Conservation (phyloP, 192 early-diverging fungal species). For the Ambispora gerdemannii region DNA sequence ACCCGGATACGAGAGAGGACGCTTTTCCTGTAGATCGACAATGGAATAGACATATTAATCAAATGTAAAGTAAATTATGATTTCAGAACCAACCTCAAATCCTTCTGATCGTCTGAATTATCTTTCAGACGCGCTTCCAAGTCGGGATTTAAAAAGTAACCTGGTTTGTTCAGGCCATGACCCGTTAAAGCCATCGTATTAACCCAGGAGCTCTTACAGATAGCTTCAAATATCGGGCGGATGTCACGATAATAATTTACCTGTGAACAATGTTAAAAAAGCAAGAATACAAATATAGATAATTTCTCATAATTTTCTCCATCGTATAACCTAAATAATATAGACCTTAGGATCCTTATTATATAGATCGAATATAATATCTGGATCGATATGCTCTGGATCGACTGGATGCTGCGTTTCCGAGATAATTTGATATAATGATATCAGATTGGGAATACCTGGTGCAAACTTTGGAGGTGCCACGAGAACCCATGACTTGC, state of each 20-base stretch:
- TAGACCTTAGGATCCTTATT: too few species aligned
- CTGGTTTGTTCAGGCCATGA: not conserved
- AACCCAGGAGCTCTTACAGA: conserved; percentile 15
- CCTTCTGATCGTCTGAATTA: not conserved
- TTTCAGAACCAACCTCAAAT: conserved; percentile 1
- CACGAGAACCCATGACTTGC: conserved; percentile 26
- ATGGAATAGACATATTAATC: conserved; percentile 3
- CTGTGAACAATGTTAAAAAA: not conserved
- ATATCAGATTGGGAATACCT: conserved; percentile 12
- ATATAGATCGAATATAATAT: too few species aligned
- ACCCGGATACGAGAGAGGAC: conserved; percentile 17
- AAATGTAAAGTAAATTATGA: conserved; percentile 1
- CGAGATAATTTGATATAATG: conserved; percentile 21
- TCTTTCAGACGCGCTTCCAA: not conserved
- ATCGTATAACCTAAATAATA: too few species aligned
- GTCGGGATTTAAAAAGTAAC: conserved; percentile 14
- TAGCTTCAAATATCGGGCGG: conserved; percentile 21
- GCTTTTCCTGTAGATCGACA: conserved; percentile 8
- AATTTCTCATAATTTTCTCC: not conserved
- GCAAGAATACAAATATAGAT: not conserved
- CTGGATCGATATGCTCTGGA: conserved; percentile 8
- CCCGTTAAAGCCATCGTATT: conserved; percentile 11
- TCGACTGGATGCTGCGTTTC: conserved; percentile 16
- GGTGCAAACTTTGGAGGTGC: conserved; percentile 26
- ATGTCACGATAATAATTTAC: conserved; percentile 26